Evolutionary conservation across 805 yeast genomes (phyloP).

Genomic region (Zygoascus ofunaensis): DNA sequence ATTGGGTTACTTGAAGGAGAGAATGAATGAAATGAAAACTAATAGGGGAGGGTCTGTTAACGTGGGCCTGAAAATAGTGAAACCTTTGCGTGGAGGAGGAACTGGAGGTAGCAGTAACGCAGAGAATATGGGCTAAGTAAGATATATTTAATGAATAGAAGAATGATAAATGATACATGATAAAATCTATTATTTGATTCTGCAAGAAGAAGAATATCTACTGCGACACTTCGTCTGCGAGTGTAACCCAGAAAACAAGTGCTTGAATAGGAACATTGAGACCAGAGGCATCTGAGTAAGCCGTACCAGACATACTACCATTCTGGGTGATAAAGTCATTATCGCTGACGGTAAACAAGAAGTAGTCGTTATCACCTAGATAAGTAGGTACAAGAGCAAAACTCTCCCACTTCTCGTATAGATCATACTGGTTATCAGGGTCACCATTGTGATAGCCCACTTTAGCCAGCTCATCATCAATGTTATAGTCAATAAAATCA

Average conservation of each 20-base stretch:
- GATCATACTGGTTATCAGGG: conserved; percentile 9
- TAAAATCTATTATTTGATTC: background rate
- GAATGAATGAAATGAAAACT: conserved; percentile 10
- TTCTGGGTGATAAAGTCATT: conserved; percentile 16
- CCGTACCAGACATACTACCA: conserved; percentile 9
- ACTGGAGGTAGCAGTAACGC: no score
- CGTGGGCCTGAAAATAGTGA: conserved; percentile 35
- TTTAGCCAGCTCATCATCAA: conserved; percentile 7
- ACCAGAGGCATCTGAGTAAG: conserved; percentile 11
- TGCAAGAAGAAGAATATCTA: background rate
- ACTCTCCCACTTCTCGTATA: conserved; percentile 16
- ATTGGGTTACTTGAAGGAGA: conserved; percentile 13
- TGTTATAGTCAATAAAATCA: conserved; percentile 11
- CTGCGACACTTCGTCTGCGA: background rate
- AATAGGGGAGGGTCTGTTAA: conserved; percentile 1
- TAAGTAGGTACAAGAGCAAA: conserved; percentile 11
- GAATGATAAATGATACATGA: background rate
- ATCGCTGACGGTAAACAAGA: conserved; percentile 13
- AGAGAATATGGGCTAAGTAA: no score
- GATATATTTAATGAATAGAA: background rate
- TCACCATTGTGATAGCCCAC: conserved; percentile 14
- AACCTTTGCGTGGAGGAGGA: conserved; percentile 50
- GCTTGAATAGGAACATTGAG: conserved; percentile 11
- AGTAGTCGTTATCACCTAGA: conserved; percentile 11
- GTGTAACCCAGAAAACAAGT: conserved; percentile 15